Evolutionary conservation across 2,329 filamentous ascomycete species (phyloP).

Genomic region (Trichoderma atrobrunneum): DNA sequence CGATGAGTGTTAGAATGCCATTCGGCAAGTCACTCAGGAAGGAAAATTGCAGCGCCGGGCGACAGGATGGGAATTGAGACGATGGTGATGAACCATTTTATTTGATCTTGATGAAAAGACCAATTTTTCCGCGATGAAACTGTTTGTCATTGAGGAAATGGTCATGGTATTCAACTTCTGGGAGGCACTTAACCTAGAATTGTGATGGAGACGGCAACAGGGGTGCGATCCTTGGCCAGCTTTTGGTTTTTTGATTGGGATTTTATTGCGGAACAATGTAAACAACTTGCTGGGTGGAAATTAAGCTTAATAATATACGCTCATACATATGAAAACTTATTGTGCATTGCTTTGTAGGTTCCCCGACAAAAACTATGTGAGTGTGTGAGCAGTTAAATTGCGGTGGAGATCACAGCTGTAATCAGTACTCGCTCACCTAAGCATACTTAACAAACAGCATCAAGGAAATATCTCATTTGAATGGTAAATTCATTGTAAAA

Average conservation of each 20-base stretch:
- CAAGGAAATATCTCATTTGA: background rate
- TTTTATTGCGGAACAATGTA: rapidly evolving
- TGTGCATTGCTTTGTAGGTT: background rate
- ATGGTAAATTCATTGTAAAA: background rate
- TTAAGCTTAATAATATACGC: background rate
- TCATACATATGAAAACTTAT: background rate
- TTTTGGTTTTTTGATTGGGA: background rate
- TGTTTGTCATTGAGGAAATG: no score
- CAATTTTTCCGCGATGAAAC: no score
- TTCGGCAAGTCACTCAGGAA: no score
- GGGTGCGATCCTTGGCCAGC: background rate
- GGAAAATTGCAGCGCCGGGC: no score
- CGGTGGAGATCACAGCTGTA: background rate
- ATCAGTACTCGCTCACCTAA: background rate
- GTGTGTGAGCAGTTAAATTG: background rate
- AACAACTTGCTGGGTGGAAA: rapidly evolving
- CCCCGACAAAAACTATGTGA: no score
- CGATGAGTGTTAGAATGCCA: no score
- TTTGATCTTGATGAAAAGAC: no score
- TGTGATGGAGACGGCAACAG: background rate
- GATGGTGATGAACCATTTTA: rapidly evolving
- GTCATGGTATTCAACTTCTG: background rate
- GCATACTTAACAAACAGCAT: background rate
- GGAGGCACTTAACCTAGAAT: background rate
- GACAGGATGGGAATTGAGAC: no score